These are phyloP conservation scores for Diaporthe sp. DNA, from an alignment of 2,329 filamentous ascomycete species.

Conservation along the genomic window DNA sequence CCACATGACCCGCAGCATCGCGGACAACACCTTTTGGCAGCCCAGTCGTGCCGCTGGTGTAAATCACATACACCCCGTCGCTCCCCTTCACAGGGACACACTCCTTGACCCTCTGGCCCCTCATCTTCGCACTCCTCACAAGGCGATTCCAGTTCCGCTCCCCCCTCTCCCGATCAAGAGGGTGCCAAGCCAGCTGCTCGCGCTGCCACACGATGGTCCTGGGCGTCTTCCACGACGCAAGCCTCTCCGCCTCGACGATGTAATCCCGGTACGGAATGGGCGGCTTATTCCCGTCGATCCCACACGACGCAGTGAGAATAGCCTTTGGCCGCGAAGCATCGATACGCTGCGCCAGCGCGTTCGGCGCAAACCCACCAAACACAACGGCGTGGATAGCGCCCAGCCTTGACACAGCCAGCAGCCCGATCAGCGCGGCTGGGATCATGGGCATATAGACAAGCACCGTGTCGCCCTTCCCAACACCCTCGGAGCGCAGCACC, in stretches of 20 bases:
- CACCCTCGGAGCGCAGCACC: slow-evolving; percentile 83
- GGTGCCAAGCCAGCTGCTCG: slow-evolving; percentile 79
- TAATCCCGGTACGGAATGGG: slow-evolving; percentile 82
- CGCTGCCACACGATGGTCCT: slow-evolving; percentile 87
- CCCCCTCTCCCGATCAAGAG: slow-evolving; percentile 71
- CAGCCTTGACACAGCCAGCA: slow-evolving; percentile 82
- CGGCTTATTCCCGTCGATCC: slow-evolving; percentile 87
- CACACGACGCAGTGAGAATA: slow-evolving; percentile 90
- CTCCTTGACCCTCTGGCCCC: slow-evolving; percentile 66
- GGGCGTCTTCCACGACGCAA: slow-evolving; percentile 76
- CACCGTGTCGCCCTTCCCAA: slow-evolving; percentile 86
- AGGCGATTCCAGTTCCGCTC: slow-evolving; percentile 85
- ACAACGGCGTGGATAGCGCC: slow-evolving; percentile 93
- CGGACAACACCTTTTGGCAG: slow-evolving; percentile 85
- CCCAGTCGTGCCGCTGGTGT: slow-evolving; percentile 87
- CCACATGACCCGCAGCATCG: slow-evolving; percentile 87
- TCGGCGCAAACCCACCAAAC: slow-evolving; percentile 89
- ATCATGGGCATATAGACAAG: slow-evolving; percentile 98
- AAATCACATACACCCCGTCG: slow-evolving; percentile 90
- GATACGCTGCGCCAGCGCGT: slow-evolving; percentile 87
- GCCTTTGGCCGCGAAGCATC: slow-evolving; percentile 81
- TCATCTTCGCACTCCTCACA: slow-evolving; percentile 74
- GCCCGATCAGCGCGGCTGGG: slow-evolving; percentile 85
- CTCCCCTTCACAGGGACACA: slow-evolving; percentile 82
- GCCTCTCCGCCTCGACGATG: slow-evolving; percentile 76